Percentiles rank a stretch among this genome's conserved stretches.
phyloP scores from a whole-genome alignment of 2,329 filamentous ascomycete species.

The Colletotrichum sp. region DNA sequence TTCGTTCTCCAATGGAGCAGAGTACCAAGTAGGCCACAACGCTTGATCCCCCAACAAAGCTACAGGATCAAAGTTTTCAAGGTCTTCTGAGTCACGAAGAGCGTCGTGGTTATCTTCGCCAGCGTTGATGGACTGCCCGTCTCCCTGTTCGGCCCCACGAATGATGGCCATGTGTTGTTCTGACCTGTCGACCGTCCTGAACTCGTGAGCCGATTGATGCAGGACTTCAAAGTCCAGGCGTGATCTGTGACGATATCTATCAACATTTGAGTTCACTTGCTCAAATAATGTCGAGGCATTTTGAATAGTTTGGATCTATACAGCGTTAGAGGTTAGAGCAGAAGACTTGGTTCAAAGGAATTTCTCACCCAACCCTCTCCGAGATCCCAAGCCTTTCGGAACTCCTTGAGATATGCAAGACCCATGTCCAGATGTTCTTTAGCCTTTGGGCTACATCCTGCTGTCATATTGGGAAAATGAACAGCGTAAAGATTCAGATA shows the following conservation, averaged over 20 bases:
- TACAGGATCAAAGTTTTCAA: background rate
- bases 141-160: background rate
- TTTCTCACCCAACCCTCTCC: background rate
- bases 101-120: background rate
- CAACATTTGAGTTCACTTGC: background rate
- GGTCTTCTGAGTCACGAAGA: background rate
- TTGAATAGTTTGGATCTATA: background rate
- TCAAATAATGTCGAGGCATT: background rate
- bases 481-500: background rate
- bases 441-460: background rate
- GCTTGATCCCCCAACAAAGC: background rate
- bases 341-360: background rate
- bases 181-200: background rate
- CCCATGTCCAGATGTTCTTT: background rate
- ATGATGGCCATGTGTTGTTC: conserved; percentile 22
- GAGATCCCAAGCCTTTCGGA: background rate
- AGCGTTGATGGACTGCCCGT: background rate
- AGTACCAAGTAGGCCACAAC: background rate
- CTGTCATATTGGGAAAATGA: background rate
- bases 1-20: background rate
- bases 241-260: background rate
- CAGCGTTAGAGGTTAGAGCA: accelerated
- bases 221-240: background rate
- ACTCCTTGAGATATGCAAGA: background rate
- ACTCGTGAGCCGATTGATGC: background rate